Evolutionary conservation across 83 land plant species (phyloP).

Genomic region (Picea engelmannii): DNA sequence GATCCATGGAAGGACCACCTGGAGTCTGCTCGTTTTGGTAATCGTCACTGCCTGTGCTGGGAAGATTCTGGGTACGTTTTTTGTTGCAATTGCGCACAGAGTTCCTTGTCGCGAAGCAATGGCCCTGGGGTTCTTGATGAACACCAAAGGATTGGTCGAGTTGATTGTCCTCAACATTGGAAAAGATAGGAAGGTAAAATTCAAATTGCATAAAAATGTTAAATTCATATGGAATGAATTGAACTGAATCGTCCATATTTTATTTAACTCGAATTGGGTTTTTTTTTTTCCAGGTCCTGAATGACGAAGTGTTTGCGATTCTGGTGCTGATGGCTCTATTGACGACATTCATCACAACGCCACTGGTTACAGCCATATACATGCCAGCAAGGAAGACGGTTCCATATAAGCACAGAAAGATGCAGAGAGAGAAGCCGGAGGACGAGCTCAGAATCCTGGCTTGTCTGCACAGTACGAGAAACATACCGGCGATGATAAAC

Average conservation of each 20-base stretch:
- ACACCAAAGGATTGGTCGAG: slow-evolving; percentile 83
- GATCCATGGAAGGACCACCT: slow-evolving; percentile 67
- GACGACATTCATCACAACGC: slow-evolving; percentile 67
- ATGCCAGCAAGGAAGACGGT: slow-evolving; percentile 51
- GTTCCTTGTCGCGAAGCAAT: background rate
- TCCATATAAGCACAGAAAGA: slow-evolving; percentile 64
- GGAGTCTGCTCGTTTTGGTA: slow-evolving; percentile 5
- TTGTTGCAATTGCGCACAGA: no score
- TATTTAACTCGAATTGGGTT: no score
- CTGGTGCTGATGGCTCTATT: slow-evolving; percentile 70
- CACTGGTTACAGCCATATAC: slow-evolving; percentile 56
- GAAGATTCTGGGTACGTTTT: no score
- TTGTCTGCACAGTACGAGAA: slow-evolving; percentile 54
- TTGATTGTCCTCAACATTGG: slow-evolving; percentile 81
- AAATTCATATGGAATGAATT: background rate
- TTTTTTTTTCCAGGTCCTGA: slow-evolving; percentile 51
- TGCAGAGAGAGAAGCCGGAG: slow-evolving; percentile 42
- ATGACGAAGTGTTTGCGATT: slow-evolving; percentile 64
- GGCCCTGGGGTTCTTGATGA: slow-evolving; percentile 78
- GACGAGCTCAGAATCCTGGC: slow-evolving; percentile 68
- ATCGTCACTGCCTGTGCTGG: no score
- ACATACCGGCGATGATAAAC: slow-evolving; percentile 66
- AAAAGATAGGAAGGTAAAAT: slow-evolving; percentile 31
- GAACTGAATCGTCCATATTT: no score
- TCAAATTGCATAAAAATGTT: background rate